Base-by-base conservation (phyloP, 495 filamentous ascomycete species). In the Penicillium ochrochloron region DNA sequence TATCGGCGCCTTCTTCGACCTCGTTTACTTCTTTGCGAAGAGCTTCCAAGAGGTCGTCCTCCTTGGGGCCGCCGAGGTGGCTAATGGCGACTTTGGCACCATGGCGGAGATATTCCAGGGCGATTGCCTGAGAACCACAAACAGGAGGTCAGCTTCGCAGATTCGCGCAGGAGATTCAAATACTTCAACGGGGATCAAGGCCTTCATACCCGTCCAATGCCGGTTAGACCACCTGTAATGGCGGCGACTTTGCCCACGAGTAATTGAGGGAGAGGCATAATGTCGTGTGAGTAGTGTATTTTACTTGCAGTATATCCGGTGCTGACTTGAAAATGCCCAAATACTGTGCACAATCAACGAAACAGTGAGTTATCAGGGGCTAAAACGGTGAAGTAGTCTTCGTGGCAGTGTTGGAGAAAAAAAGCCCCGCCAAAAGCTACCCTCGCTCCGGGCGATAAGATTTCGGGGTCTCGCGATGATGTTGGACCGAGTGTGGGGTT, bases 211-310 rank as follows among this genome's bases (percentile, higher is more conserved):
- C 88, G 86, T 42, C 89, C 89, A 64, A 92, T 91, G 52, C 89
- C 89, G 0, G 88, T 88, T 2, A 86, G 87, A 60, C 86, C 87
- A 59, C 89, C 89, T 0, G 89, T 91, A 62, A 92, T 86, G 66
- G 89, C 86, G 63, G 87, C 88, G 6, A 84, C 85, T 67, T 90
- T 91, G 73, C 81, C 81, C 9, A 78, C 75, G 44, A 94, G 83
- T 65, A 91, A 80, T 70, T 84, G 81, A 6, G 75, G 75, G 17
- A 71, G 63, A 70, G 71, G 58, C 78, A 80, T 79, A 65, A 46
- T 63, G 54, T 41, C 35, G 44, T 11, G 4, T 48, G 9, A 25
- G 9, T 48, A 48, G 19, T 48, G 2, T 44, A 1, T 12, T 12
- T 2, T 12, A 11, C 21, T 12, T 25, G 7, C 44, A 48, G 12